phyloP scores from a whole-genome alignment of 805 yeast genomes.

The Lachancea kluyveri region DNA sequence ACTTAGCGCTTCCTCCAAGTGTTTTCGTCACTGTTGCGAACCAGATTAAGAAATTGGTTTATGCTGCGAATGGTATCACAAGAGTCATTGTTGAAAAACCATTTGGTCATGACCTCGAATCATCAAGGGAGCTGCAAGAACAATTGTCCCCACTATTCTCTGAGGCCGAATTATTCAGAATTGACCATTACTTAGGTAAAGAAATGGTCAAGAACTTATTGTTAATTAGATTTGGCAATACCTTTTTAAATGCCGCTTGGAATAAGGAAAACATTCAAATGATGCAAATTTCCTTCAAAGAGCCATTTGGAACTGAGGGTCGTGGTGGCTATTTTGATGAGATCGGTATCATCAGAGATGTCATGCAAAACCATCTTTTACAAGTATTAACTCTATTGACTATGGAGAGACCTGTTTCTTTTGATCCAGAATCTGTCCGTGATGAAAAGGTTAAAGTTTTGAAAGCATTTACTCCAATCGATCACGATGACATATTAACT shows the following conservation, averaged over 20 bases:
- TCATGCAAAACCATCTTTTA: slow-evolving; percentile 94
- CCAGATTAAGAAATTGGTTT: slow-evolving; percentile 61
- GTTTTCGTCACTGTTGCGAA: slow-evolving; percentile 77
- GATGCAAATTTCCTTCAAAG: slow-evolving; percentile 90
- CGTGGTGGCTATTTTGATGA: slow-evolving; percentile 96
- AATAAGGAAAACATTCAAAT: slow-evolving; percentile 69
- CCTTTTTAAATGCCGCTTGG: slow-evolving; percentile 85
- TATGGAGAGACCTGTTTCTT: slow-evolving; percentile 93
- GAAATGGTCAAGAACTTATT: slow-evolving; percentile 94
- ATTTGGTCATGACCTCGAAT: slow-evolving; percentile 84
- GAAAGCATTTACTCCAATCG: slow-evolving; percentile 69
- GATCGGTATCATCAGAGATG: slow-evolving; percentile 95
- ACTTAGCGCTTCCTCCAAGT: slow-evolving; percentile 92
- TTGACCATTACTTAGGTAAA: slow-evolving; percentile 96
- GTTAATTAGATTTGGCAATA: slow-evolving; percentile 86
- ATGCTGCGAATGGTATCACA: slow-evolving; percentile 62
- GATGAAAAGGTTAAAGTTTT: slow-evolving; percentile 94
- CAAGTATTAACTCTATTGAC: slow-evolving; percentile 88
- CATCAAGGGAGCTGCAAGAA: slow-evolving; percentile 70
- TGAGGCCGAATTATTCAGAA: slow-evolving; percentile 90
- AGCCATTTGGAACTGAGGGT: slow-evolving; percentile 98
- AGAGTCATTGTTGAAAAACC: slow-evolving; percentile 95
- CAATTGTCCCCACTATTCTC: slow-evolving; percentile 78
- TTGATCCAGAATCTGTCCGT: slow-evolving; percentile 86
- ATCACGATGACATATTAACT: slow-evolving; percentile 57